Evolutionary conservation across 2,329 filamentous ascomycete species (phyloP).

Genomic region (Epicoccum sorghinum): DNA sequence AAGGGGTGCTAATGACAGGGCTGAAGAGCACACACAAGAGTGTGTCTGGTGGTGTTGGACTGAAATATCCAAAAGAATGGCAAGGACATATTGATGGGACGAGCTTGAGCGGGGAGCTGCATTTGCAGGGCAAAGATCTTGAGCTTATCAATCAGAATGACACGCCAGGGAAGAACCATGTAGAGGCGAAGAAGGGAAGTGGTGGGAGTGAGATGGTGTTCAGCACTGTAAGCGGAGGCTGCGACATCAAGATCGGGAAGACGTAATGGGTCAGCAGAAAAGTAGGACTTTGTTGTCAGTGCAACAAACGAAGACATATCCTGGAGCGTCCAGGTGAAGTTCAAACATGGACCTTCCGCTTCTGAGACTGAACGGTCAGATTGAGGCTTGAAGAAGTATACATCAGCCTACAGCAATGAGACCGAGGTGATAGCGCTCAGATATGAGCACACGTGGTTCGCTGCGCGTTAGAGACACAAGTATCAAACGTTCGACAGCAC

Average conservation of each 20-base stretch:
- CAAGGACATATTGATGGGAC: constrained; percentile 48
- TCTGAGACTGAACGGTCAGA: not conserved
- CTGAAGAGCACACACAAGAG: constrained; percentile 46
- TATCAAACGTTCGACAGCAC: not conserved
- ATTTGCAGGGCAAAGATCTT: constrained; percentile 48
- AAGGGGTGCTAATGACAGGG: constrained; percentile 30
- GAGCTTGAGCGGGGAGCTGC: constrained; percentile 46
- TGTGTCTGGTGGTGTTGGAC: constrained; percentile 41
- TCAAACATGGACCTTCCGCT: not conserved
- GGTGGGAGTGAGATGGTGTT: constrained; percentile 44
- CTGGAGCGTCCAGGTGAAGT: not conserved
- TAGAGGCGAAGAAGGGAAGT: constrained; percentile 50
- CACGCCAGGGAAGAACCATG: constrained; percentile 37
- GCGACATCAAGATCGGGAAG: constrained; percentile 41
- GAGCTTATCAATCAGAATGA: constrained; percentile 38
- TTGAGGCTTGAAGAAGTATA: not conserved
- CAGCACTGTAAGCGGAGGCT: constrained; percentile 39
- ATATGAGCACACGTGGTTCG: not conserved
- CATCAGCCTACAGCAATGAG: not conserved
- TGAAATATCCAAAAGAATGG: constrained; percentile 53
- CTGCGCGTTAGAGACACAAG: not conserved
- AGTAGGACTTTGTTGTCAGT: not conserved
- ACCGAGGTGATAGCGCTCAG: not conserved
- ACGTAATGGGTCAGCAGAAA: not conserved
- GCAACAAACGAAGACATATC: not conserved